phyloP scores from a whole-genome alignment of 2,329 filamentous ascomycete genomes.

The Phaeosphaeria sp. region DNA sequence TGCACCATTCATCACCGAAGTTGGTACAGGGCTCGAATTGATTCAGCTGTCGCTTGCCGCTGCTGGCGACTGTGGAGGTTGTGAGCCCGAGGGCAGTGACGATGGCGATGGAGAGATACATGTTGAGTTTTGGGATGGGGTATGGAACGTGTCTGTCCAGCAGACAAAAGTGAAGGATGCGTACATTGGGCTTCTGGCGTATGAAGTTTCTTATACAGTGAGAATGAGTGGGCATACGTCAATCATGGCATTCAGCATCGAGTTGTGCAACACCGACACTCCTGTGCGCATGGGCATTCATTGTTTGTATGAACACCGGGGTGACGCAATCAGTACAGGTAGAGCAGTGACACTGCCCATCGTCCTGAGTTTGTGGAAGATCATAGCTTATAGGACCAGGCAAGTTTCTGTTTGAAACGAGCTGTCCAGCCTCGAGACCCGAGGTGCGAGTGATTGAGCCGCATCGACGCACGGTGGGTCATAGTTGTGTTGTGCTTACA shows the following conservation, averaged over 20 bases:
- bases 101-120: neutral
- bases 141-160: neutral
- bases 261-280: neutral
- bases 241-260: neutral
- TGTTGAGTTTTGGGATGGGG: neutral
- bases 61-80: neutral
- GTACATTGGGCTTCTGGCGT: neutral
- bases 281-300: neutral
- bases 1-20: conserved; percentile 1
- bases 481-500: neutral
- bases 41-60: neutral
- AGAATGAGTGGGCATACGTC: neutral
- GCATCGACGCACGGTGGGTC: neutral
- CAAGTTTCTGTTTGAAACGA: neutral
- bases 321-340: neutral
- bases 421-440: neutral
- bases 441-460: neutral
- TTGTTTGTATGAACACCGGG: neutral
- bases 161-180: neutral
- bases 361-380: neutral
- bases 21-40: neutral
- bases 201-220: neutral
- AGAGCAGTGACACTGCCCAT: neutral
- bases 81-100: neutral
- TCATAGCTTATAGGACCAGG: neutral